Base-by-base conservation (phyloP, 2,329 filamentous ascomycete species). In the Botrytis fabae region DNA sequence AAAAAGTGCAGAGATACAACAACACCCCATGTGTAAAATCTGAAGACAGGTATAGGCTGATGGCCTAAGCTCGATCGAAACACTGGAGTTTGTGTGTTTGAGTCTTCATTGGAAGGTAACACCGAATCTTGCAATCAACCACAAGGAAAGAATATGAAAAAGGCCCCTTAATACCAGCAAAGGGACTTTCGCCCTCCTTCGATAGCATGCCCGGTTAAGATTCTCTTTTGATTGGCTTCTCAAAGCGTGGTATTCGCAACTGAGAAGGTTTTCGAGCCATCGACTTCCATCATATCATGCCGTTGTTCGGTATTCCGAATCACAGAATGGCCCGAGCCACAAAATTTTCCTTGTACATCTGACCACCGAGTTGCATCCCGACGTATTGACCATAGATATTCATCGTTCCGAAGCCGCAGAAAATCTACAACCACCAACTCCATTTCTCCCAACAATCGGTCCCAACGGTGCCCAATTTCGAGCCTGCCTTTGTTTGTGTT, bases 11-110 rank as follows among this genome's bases (percentile, higher is more conserved):
- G 14, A 57, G 48, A 69, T 44, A 69, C 38, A 69, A 44, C 10
- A 20, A 32, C 28, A 32, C 25, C 48, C 63, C 65, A 32, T 38
- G 38, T 69, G 48, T n/a, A 16, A 12, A 7, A 32, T 57, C 5
- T 44, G 18, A 57, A 69, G 65, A 42, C 54, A 44, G n/a, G 35
- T 42, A 69, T 69, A 59, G n/a, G 65, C 38, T 69, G 38, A 20
- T n/a, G 14, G 1, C n/a, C 20, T 42, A 38, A 57, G 18, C 35
- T 44, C 16, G 28, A 69, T 38, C n/a, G 16, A 38, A 44, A 42
- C 35, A 69, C 48, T 9, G 9, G 40, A 69, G 65, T 69, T 25
- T 32, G n/a, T 44, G 28, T 38, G 25, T 25, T 16, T 25, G n/a
- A 32, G 22, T n/a, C 44, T 51, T 51, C n/a, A 22, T 28, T n/a